Base-by-base conservation (phyloP, 805 yeast species). In the Scheffersomyces stipitis region DNA sequence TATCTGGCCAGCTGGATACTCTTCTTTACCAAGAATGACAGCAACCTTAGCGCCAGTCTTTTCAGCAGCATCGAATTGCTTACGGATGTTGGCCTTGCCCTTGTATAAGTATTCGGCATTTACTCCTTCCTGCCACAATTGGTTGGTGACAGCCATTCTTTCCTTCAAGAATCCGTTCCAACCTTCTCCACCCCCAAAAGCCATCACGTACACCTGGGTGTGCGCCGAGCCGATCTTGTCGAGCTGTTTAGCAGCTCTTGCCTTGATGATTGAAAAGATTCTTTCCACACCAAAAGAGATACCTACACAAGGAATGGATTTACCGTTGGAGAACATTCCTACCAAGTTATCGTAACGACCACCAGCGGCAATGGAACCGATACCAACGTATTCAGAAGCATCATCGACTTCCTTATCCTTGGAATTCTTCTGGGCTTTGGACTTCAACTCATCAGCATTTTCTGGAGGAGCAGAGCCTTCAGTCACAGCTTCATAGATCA, bases 341-440 rank as follows among this genome's bases (percentile, higher is more conserved):
- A 93, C 98, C 42, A 93, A 77, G 54, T 85, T 84, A 64, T 93
- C 99, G 64, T 93, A 93, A 64, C 99, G 86, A 47, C 99, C 99
- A 68, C 99, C 99, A 33, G 96, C 99, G 34, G 96, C 96, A 55
- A 93, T 89, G 4, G 99, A 93, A 24, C 99, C 99, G 29, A 91
- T 96, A 51, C 99, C 99, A 37, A 93, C 98, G 52, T 86, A 88
- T 46, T 87, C 97, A 36, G 95, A 86, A 39, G 96, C 96, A 63
- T 93, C 97, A 48, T 88, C 96, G 35, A 78, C 91, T 13, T 76
- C 86, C 28, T 55, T 62, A 66, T 70, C 48, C 35, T 53, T 52
- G 24, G 36, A 27, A n/a, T 38, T 24, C 28, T 40, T 31, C 16
- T 42, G 44, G n/a, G 63, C 63, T 50, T 66, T 66, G 14, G 64